These are phyloP conservation scores for Pisolithus orientalis DNA, from an alignment of 768 basidiomycete species.

Conservation along the genomic window DNA sequence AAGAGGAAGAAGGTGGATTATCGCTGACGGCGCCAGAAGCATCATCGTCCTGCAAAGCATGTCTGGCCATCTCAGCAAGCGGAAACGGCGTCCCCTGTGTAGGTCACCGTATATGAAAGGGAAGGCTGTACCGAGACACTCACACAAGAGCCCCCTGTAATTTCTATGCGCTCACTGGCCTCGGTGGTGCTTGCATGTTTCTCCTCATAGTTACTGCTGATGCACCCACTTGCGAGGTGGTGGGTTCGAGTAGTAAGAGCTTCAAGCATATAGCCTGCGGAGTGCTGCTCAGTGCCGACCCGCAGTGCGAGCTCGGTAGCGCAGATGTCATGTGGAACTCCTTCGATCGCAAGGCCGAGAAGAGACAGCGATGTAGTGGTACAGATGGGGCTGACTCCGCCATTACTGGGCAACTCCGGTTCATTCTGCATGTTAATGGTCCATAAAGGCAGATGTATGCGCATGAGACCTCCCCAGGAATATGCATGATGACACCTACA, in stretches of 20 bases:
- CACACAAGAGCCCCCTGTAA: background rate
- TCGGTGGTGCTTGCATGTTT: background rate
- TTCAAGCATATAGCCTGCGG: background rate
- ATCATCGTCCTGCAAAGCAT: background rate
- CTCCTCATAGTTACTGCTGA: too few species aligned
- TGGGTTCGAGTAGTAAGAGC: background rate
- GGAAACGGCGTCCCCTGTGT: background rate
- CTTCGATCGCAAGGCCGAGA: background rate
- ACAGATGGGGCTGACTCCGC: background rate
- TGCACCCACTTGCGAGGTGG: too few species aligned
- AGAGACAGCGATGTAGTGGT: background rate
- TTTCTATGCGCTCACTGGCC: background rate
- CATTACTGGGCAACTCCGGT: background rate
- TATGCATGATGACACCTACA: background rate
- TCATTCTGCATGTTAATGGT: background rate
- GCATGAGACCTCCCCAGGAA: background rate
- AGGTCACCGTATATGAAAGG: background rate
- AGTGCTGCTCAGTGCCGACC: background rate
- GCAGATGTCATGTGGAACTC: background rate
- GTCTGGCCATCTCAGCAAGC: background rate
- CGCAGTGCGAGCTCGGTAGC: background rate
- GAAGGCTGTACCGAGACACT: background rate
- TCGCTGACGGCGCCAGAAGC: constrained; percentile 2
- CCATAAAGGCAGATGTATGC: background rate
- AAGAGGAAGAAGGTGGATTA: constrained; percentile 13